Evolutionary conservation across 2,329 filamentous ascomycete species (phyloP).

Genomic region (Pseudogymnoascus sp.): DNA sequence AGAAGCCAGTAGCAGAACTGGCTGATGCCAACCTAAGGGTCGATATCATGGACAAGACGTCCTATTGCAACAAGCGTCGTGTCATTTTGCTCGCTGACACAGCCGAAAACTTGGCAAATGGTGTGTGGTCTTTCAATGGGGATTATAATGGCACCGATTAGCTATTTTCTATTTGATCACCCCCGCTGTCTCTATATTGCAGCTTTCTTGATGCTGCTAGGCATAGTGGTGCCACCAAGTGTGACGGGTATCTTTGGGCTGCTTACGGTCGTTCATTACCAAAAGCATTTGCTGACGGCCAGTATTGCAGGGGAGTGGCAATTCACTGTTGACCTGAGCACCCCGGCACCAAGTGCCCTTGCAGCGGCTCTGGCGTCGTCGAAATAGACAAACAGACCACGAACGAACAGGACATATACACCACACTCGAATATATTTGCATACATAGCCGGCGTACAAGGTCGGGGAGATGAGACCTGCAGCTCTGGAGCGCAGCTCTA

Average conservation of each 20-base stretch:
- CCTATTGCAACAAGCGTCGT: conserved; percentile 89
- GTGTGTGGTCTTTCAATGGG: conserved; percentile 45
- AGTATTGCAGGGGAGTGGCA: conserved; percentile 8
- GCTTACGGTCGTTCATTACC: background rate
- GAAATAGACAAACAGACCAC: background rate
- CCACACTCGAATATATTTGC: background rate
- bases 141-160: conserved; percentile 10
- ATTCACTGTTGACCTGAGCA: conserved; percentile 1
- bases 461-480: background rate
- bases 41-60: conserved; percentile 97
- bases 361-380: conserved; percentile 1
- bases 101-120: conserved; percentile 81
- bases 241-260: background rate
- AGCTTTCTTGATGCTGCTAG: background rate
- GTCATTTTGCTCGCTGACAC: conserved; percentile 88
- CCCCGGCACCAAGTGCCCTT: background rate
- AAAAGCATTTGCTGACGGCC: background rate
- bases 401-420: background rate
- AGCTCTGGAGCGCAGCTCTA: conserved; percentile 1
- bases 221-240: background rate
- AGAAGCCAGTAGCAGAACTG: conserved; percentile 87
- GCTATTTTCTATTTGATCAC: background rate
- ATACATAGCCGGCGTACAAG: background rate
- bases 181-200: background rate
- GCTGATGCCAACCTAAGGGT: conserved; percentile 86